Evolutionary conservation across 768 basidiomycete genomes (phyloP).

Genomic region (Mycena rebaudengoi): DNA sequence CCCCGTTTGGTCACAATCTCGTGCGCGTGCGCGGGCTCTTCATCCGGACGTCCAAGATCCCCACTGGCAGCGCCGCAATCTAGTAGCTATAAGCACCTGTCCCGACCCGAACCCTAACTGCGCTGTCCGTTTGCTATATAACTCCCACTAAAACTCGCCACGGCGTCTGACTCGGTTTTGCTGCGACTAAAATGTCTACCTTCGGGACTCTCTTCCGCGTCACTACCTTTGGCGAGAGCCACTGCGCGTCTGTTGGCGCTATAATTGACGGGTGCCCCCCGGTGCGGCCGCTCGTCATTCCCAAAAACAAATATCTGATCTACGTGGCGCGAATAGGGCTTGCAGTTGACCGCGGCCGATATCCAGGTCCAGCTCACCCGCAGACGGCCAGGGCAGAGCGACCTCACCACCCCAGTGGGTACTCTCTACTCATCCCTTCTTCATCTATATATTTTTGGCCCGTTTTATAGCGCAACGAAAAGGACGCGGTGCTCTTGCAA

Average conservation of each 20-base stretch:
- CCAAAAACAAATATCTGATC: neutral
- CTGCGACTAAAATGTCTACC: constrained; percentile 74
- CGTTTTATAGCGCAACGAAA: constrained; percentile 82
- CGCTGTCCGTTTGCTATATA: too few species aligned
- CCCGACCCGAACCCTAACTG: neutral
- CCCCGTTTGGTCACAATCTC: neutral
- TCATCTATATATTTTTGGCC: neutral
- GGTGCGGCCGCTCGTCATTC: constrained; percentile 54
- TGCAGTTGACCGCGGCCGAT: constrained; percentile 80
- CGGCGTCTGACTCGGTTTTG: neutral
- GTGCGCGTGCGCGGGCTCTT: constrained; percentile 12
- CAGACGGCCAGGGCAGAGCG: constrained; percentile 93
- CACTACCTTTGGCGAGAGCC: constrained; percentile 97
- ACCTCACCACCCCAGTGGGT: constrained; percentile 93
- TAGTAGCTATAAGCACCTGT: neutral
- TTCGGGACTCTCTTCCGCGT: constrained; percentile 93
- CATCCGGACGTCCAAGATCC: neutral
- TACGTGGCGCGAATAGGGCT: constrained; percentile 62
- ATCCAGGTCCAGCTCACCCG: constrained; percentile 93
- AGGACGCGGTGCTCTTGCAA: constrained; percentile 92
- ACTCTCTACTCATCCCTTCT: neutral
- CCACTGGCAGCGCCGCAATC: neutral
- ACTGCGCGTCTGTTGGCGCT: constrained; percentile 95
- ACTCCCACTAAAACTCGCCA: too few species aligned
- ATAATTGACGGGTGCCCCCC: constrained; percentile 98